Evolutionary conservation across 306 rosid species (phyloP), one percentile per base, ranked within the genome.

Genomic region (Fagus crenata): DNA sequence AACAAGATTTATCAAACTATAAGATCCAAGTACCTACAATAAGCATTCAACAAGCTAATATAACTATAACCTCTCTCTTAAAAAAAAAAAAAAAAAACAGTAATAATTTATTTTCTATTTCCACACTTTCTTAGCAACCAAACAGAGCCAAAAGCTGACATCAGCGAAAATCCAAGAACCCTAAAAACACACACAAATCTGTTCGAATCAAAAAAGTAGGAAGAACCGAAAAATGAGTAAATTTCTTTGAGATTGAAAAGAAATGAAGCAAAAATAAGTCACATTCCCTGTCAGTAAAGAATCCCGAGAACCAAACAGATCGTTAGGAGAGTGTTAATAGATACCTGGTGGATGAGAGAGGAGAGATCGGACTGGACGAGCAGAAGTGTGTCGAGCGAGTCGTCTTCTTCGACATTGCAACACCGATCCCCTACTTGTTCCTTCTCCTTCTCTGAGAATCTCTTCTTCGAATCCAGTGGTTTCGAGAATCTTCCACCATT

Each of bases 311-410:
- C 13, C 13, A 73, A 49, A 42, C 35, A 39, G 49, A 67, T 37
- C 6, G 5, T 0, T 13, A 73, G 2, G 3, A 14, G 58, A 59
- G 49, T 60, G 17, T 13, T 0, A 46, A 13, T 46, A 46, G 35
- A 7, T n/a, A 89, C 98, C 96, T 92, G 89, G 60, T 77, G 74
- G 75, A 87, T 56, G 74, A 90, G 77, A 74, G 88, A 42, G 11
- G 92, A 89, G 59, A 95, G 80, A 72, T 92, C 89, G 54, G 97
- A 86, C 51, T 87, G 93, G 77, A 89, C 76, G 15, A 86, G 84
- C 51, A 89, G 78, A 59, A 95, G 89, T 4, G 76, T 89, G 80
- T 84, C 92, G 55, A 88, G 84, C 18, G 79, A 37, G 22, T 77
- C 80, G 67, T 71, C 84, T 14, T 53, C 72, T 0, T 76, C 81